Evolutionary conservation across 2,329 filamentous ascomycete species (phyloP).

Genomic region (Bipolaris zeicola): DNA sequence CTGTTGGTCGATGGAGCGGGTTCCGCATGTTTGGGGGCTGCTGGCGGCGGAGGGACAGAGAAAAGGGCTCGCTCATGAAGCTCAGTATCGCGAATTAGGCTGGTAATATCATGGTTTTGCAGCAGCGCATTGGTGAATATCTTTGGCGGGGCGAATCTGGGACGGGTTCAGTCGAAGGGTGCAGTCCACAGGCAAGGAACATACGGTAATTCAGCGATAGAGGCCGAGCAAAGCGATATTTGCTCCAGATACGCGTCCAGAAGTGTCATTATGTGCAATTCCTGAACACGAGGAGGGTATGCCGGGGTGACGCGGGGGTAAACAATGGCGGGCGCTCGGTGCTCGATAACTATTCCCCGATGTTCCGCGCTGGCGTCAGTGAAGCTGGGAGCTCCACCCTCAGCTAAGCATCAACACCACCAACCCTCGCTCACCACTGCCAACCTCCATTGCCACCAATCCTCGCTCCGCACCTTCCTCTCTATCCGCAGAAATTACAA

Average conservation of each 20-base stretch:
- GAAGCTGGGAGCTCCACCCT: slow-evolving; percentile 23
- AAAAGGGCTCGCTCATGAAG: slow-evolving; percentile 93
- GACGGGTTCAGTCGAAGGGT: slow-evolving; percentile 24
- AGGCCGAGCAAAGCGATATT: slow-evolving; percentile 55
- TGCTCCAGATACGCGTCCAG: slow-evolving; percentile 58
- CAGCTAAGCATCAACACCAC: slow-evolving; percentile 29
- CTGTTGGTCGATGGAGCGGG: slow-evolving; percentile 51
- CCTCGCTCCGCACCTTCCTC: slow-evolving; percentile 24
- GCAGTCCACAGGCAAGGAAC: slow-evolving; percentile 14
- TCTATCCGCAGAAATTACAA: slow-evolving; percentile 10
- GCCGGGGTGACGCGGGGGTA: slow-evolving; percentile 18
- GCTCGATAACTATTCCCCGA: slow-evolving; percentile 23
- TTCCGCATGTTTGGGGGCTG: slow-evolving; percentile 54
- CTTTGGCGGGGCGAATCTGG: slow-evolving; percentile 85
- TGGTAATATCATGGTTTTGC: slow-evolving; percentile 86
- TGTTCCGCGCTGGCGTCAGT: slow-evolving; percentile 21
- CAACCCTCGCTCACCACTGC: slow-evolving; percentile 15
- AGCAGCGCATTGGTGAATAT: slow-evolving; percentile 95
- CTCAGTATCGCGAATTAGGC: slow-evolving; percentile 93
- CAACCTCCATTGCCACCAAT: slow-evolving; percentile 8
- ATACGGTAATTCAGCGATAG: slow-evolving; percentile 55
- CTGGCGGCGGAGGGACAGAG: slow-evolving; percentile 76
- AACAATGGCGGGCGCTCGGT: slow-evolving; percentile 20
- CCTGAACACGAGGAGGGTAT: neutral
- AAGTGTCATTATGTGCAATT: slow-evolving; percentile 46